Percentiles rank a stretch among this genome's conserved stretches.
phyloP scores from a whole-genome alignment of 345 rosid genomes.

The Populus pruinosa region DNA sequence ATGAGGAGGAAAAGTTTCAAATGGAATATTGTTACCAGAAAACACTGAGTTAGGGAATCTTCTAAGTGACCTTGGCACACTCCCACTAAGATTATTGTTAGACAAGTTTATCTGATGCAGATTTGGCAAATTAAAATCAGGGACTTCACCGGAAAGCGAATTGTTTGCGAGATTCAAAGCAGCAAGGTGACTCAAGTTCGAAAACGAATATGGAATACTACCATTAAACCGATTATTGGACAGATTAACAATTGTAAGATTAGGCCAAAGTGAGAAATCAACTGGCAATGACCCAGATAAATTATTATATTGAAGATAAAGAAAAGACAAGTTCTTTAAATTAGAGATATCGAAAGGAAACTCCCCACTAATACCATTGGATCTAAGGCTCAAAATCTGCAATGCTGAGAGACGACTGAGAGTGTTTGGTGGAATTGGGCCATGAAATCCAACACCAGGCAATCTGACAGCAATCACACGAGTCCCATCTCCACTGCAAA shows the following conservation, averaged over 20 bases:
- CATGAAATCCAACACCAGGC: slow-evolving; percentile 77
- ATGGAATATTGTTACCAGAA: slow-evolving; percentile 58
- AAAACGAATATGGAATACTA: slow-evolving; percentile 54
- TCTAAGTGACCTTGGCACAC: slow-evolving; percentile 54
- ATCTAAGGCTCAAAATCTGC: slow-evolving; percentile 76
- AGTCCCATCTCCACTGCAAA: slow-evolving; percentile 52
- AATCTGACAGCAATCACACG: slow-evolving; percentile 62
- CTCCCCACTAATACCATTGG: slow-evolving; percentile 57
- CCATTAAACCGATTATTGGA: slow-evolving; percentile 74
- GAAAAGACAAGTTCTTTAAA: slow-evolving; percentile 60
- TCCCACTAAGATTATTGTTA: slow-evolving; percentile 58
- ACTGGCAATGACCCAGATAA: slow-evolving; percentile 61
- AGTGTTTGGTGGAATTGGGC: slow-evolving; percentile 67
- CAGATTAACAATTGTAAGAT: slow-evolving; percentile 63
- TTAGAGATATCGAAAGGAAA: slow-evolving; percentile 66
- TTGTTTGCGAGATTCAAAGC: slow-evolving; percentile 78
- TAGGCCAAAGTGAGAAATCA: slow-evolving; percentile 56
- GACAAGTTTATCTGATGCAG: slow-evolving; percentile 59
- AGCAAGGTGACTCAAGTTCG: slow-evolving; percentile 56
- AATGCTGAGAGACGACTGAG: slow-evolving; percentile 67
- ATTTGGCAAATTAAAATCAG: slow-evolving; percentile 51
- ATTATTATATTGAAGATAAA: slow-evolving; percentile 70
- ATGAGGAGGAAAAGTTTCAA: slow-evolving; percentile 27
- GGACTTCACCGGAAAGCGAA: slow-evolving; percentile 72
- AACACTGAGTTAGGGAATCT: slow-evolving; percentile 59